These are phyloP conservation scores for Saccharum officinarum DNA, from an alignment of 176 grass and related monocot genomes.

Conservation along the genomic window DNA sequence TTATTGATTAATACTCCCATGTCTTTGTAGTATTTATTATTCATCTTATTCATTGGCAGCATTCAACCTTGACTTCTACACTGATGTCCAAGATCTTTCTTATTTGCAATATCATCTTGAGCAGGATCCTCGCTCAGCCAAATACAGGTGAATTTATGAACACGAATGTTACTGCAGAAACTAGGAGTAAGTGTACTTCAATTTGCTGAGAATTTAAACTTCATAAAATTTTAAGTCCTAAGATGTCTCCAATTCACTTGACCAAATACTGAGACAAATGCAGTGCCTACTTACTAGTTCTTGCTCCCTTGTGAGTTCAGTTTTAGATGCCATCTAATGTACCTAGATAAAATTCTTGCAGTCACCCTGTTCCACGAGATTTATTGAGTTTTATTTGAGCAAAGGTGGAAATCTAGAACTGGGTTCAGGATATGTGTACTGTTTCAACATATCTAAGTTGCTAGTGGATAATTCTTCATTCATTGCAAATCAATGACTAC, in stretches of 20 bases:
- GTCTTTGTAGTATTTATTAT: slow-evolving; percentile 9
- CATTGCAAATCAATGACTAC: neutral
- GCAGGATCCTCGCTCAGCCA: slow-evolving; percentile 87
- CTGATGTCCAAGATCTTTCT: slow-evolving; percentile 89
- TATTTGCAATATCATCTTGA: slow-evolving; percentile 82
- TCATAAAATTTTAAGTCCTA: neutral
- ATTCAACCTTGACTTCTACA: slow-evolving; percentile 95
- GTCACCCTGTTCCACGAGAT: neutral
- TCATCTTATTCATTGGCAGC: slow-evolving; percentile 54
- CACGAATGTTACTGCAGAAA: neutral
- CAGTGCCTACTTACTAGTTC: neutral
- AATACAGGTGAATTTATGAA: slow-evolving; percentile 63
- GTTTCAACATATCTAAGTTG: neutral
- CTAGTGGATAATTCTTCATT: neutral
- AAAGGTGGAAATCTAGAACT: slow-evolving; percentile 7
- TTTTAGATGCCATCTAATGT: neutral
- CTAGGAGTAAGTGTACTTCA: neutral
- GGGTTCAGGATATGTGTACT: neutral
- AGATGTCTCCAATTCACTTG: neutral
- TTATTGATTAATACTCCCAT: slow-evolving; percentile 22
- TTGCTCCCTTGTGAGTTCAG: neutral
- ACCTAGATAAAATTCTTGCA: neutral
- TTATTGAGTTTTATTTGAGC: neutral
- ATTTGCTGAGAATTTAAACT: neutral
- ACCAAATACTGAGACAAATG: slow-evolving; percentile 2